Base-by-base conservation (phyloP, 331 rosid genomes). In the Arachis monticola region DNA sequence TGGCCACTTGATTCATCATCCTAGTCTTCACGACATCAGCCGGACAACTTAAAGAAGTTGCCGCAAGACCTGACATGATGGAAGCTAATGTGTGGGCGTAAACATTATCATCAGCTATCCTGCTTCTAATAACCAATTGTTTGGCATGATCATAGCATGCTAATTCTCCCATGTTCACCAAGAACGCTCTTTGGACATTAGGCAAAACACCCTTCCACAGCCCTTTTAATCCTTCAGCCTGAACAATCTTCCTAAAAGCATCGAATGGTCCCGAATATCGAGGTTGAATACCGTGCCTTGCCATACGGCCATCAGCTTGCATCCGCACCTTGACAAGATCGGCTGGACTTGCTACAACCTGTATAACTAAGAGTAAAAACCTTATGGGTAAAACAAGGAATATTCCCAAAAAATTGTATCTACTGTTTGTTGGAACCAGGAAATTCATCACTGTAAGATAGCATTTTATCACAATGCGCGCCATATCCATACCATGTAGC, bases 321-420 rank as follows among this genome's bases (percentile, higher is more conserved):
- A 94, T 87, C 83, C 99, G 87, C 82, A 94, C 97, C 87, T 94
- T 94, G 56, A 88, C 88, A 82, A 94, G 99, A 88, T 91, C 96
- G n/a, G 96, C 95, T n/a, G 97, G 99, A 84, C 97, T 94, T 53
- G 96, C 97, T 75, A 94, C 86, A 73, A 91, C 55, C 97, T 91
- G 90, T 58, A 76, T 72, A 58, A 70, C 88, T 70, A 75, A 79
- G 70, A 68, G 78, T 66, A 78, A 80, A 46, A 69, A 35, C 6
- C 38, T 41, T 44, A 32, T 27, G 55, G 55, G 59, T 53, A 70
- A 44, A 60, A 30, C 66, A 75, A 65, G 42, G 45, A 63, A 30
- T 52, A 42, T 41, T 66, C 48, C 5, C 45, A 7, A 45, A 79
- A 56, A 3, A 8, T 10, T 38, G 46, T 60, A 74, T 3, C 9